These are phyloP conservation scores for Leccinum fibrillosum DNA, from an alignment of 768 basidiomycete species.

Conservation along the genomic window DNA sequence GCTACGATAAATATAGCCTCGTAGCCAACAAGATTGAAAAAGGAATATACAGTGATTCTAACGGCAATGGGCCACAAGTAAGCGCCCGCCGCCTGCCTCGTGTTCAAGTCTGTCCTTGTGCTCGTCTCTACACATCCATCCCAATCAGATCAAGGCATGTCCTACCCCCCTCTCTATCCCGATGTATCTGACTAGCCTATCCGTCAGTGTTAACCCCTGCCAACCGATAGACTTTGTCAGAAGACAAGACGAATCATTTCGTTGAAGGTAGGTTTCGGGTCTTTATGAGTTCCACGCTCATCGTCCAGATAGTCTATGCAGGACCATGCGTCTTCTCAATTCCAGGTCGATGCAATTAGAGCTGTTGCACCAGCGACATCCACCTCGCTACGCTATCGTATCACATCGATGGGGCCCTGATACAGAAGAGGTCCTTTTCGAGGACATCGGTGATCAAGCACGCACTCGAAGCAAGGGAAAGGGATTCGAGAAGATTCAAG, in stretches of 20 bases:
- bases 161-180: not conserved
- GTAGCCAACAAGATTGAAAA: not conserved
- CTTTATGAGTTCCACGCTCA: not conserved
- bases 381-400: slow-evolving; percentile 21
- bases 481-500: slow-evolving; percentile 23
- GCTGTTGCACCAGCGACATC: not conserved
- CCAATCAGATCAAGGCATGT: not conserved
- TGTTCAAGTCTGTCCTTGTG: not conserved
- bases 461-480: slow-evolving; percentile 12
- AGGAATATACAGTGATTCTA: not conserved
- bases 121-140: not conserved
- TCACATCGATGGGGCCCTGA: slow-evolving; percentile 28
- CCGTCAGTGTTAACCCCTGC: too few relatives aligned
- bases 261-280: slow-evolving; percentile 3
- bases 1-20: slow-evolving; percentile 8
- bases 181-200: not conserved
- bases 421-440: slow-evolving; percentile 22
- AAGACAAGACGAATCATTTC: not conserved
- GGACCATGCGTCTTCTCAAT: slow-evolving; percentile 24
- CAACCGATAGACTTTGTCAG: not conserved
- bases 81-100: slow-evolving; percentile 2
- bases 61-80: not conserved
- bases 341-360: slow-evolving; percentile 15
- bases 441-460: slow-evolving; percentile 18
- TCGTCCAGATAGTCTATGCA: slow-evolving; percentile 1